A percentile compares a stretch with the other conserved stretches of the same genome.
These are phyloP conservation scores for Populus simonii DNA, from an alignment of 345 rosid genomes.

Conservation along the genomic window DNA sequence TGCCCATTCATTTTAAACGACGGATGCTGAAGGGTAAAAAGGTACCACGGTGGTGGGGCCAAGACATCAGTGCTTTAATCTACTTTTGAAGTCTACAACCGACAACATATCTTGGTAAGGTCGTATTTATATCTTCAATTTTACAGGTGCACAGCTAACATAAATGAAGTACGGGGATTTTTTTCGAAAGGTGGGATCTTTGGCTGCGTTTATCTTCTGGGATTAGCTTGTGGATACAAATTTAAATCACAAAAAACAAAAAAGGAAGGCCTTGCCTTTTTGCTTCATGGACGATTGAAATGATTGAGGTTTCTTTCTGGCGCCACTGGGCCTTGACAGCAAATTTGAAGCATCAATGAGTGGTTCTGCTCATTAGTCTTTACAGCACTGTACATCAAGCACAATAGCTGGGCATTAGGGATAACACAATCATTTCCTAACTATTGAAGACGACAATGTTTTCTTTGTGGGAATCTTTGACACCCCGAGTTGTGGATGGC, in stretches of 20 bases:
- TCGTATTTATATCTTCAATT: not conserved
- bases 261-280: not conserved
- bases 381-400: not conserved
- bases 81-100: not conserved
- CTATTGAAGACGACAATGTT: not conserved
- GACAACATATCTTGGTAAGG: not conserved
- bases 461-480: not conserved
- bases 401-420: not conserved
- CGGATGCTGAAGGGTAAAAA: not conserved
- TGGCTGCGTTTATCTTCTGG: not conserved
- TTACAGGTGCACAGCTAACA: not conserved
- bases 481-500: not conserved
- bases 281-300: not conserved
- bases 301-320: not conserved
- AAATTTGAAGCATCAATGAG: not conserved
- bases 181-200: not conserved
- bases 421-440: not conserved
- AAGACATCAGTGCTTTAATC: not conserved
- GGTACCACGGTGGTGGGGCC: not conserved
- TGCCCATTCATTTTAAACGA: not conserved
- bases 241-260: not conserved
- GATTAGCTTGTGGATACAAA: not conserved
- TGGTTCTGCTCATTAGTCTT: not conserved
- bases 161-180: not conserved
- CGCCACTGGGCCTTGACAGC: not conserved